Evolutionary conservation across 768 basidiomycete species (phyloP).

Genomic region (Mrakia hoshinonis): DNA sequence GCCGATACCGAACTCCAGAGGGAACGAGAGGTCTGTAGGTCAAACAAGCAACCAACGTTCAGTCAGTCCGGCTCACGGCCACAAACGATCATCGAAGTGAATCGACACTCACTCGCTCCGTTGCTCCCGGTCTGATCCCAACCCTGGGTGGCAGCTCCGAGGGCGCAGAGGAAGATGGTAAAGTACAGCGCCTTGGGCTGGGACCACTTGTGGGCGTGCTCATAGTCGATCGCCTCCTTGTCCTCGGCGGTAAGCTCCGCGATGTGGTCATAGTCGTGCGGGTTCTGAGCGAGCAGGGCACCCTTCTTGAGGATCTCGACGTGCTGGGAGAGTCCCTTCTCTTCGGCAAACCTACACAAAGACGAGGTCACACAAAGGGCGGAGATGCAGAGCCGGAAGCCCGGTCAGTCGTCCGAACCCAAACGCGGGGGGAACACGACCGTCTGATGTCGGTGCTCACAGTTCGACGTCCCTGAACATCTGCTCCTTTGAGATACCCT

Average conservation of each 20-base stretch:
- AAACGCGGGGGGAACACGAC: too few relatives aligned
- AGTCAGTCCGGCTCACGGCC: too few relatives aligned
- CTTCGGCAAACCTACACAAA: background rate
- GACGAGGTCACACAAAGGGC: background rate
- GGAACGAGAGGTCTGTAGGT: conserved; percentile 51
- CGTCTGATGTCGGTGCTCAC: background rate
- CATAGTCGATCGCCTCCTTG: background rate
- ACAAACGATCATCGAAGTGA: too few relatives aligned
- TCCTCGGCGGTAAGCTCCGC: conserved; percentile 16
- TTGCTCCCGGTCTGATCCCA: conserved; percentile 58
- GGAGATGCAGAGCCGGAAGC: too few relatives aligned
- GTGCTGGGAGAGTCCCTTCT: conserved; percentile 3
- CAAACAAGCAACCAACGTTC: background rate
- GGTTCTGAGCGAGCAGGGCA: conserved; percentile 27
- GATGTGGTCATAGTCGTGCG: background rate
- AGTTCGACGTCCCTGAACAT: background rate
- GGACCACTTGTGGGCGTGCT: conserved; percentile 15
- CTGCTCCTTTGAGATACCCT: conserved; percentile 3
- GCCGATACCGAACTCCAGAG: conserved; percentile 48
- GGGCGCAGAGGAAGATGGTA: conserved; percentile 19
- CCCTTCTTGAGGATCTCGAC: conserved; percentile 14
- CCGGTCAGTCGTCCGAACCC: background rate
- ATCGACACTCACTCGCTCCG: conserved; percentile 35
- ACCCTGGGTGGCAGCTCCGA: conserved; percentile 37
- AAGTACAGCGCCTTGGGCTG: conserved; percentile 24